Evolutionary conservation across 2,329 filamentous ascomycete genomes (phyloP), one percentile per base, ranked within the genome.

Genomic region (Lasiodiplodia sp.): DNA sequence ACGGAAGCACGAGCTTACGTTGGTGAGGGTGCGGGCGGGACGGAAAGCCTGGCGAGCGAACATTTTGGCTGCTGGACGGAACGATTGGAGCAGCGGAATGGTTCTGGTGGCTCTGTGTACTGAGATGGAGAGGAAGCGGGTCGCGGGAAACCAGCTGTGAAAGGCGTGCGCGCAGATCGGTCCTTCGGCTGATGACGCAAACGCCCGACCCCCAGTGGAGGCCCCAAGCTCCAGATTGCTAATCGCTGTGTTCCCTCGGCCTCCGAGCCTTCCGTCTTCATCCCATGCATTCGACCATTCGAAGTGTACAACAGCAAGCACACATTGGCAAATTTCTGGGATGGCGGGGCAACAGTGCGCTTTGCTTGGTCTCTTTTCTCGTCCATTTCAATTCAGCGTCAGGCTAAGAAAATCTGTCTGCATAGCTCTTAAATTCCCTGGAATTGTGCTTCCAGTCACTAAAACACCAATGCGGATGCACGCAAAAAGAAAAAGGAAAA

Each of bases 41-140:
- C 81, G 78, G 74, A 83, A 79, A 67, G 79, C 72, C 70, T 80
- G 80, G 74, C 79, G 77, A 12, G 81, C 77, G 71, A 83, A 83
- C 82, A 83, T 83, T 63, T 68, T 76, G 75, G 64, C 55, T 25
- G 31, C 40, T 68, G 56, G 47, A 21, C 47, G 8, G n/a, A 5
- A 38, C 52, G 44, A 55, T 64, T 64, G 60, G 51, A 23, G 60
- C 44, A 64, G 60, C 25, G 58, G 57, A 57, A 37, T 37, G 58
- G 28, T 47, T 2, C 47, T 28, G 47, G 25, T 38, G 10, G 25
- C 21, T 25, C 21, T 66, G 47, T n/a, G 49, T 23, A 25, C 7
- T 55, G 52, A 55, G 63, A 21, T 55, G 49, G 63, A 55, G 34
- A 58, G 47, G 66, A 55, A 40, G 56, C 37, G 47, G 49, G 56